Evolutionary conservation across 1,139 yeast species (phyloP), one percentile per base, ranked within the genome.

Genomic region (Geotrichum restrictum): DNA sequence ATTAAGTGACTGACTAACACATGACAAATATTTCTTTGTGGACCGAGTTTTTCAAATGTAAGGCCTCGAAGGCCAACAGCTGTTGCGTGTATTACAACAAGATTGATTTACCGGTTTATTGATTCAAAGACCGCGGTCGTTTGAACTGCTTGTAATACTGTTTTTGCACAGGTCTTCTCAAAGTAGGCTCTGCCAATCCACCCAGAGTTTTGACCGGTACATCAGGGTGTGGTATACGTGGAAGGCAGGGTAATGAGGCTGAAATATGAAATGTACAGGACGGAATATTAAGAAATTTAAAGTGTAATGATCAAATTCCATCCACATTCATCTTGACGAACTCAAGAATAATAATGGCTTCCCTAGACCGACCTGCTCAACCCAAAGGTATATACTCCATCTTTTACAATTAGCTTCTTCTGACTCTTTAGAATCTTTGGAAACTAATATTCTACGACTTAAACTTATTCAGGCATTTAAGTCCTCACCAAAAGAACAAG

Each of bases 381-480:
- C 52, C 60, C 41, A 53, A 54, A 43, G 55, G 60, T 59, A 52
- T 48, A 58, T 51, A n/a, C 13, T n/a, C 16, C 4, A 29, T 37
- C 14, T 16, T n/a, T 13, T n/a, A 18, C 29, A 13, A 10, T 31
- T 13, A 32, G 19, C 32, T 13, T n/a, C 14, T 18, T 32, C 47
- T 29, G 21, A 24, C 31, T 11, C 24, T 27, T n/a, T 38, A 48
- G 57, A 42, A 44, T 44, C 51, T n/a, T 38, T 53, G 32, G 57
- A 55, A 22, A 36, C 32, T 36, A 50, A 51, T 38, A 64, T 69
- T 52, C 56, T 64, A 32, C 63, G 67, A 48, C 61, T 69, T 55
- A 69, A 68, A 56, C 62, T 69, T 34, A 67, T 72, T 19, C 70
- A 69, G 41, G 73, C 74, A 3, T 61, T 73, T 24, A 67, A 72